Evolutionary conservation across 495 filamentous ascomycete species (phyloP), one percentile per base, ranked within the genome.

Genomic region (Aspergillus ellipticus): DNA sequence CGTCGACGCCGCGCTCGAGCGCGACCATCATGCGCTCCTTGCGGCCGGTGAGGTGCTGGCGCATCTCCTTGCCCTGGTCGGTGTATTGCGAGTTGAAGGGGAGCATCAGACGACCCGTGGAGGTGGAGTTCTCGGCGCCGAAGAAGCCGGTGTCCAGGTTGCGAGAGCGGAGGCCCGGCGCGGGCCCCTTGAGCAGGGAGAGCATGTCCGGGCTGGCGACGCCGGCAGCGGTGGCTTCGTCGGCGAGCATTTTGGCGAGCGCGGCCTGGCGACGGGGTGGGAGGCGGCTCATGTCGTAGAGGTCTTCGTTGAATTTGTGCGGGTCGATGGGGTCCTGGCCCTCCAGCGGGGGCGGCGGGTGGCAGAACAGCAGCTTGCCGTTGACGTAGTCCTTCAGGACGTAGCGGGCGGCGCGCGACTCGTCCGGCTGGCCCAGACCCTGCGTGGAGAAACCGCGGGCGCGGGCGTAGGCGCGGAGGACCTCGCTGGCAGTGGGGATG

Each of bases 331-430:
- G 74, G 0, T 79, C 73, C 37, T 85, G 79, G n/a, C 70, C 73
- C 39, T 74, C 71, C 0, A 2, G 57, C 52, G 1, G 90, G 91
- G 0, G 95, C n/a, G 35, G 95, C 13, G 95, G 93, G 61, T 93
- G 85, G 61, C 89, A 90, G 78, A 88, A 97, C 7, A 96, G 81
- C 2, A 99, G 82, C 71, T 96, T 97, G 53, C 95, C 95, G 64
- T 85, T 95, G 54, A 99, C 94, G 63, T 96, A 97, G 74, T 99
- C 95, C 70, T 99, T 99, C 16, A 99, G 82, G 13, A 99, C 76
- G 56, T 89, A 89, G 50, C 95, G 81, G 1, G 93, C 94, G 6
- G 94, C 95, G 56, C 95, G 80, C 2, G 90, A 93, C 74, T 96
- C 90, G 66, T 99, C 94, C 11, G 95, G 93, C 56, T 92, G 86